Conservation (phyloP, 306 rosid genomes). For the Trichosanthes cucumerina region DNA sequence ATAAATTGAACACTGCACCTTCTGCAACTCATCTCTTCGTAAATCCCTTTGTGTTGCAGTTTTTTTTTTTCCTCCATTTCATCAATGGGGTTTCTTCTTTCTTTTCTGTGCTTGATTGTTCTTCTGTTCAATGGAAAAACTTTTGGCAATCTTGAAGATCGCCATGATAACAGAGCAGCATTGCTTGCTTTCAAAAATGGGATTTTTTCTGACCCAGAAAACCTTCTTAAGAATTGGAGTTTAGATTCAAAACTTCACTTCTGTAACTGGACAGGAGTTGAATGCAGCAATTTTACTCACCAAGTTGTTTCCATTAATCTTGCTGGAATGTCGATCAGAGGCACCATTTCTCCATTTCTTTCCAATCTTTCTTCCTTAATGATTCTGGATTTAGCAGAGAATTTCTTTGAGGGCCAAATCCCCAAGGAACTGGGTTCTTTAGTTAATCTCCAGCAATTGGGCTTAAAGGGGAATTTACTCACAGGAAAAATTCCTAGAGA, state of each 20-base stretch:
- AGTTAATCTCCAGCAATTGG: slow-evolving; percentile 34
- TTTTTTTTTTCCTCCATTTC: not conserved
- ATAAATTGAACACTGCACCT: not conserved
- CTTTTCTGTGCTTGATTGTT: slow-evolving; percentile 16
- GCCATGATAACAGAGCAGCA: slow-evolving; percentile 37
- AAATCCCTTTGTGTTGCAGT: slow-evolving; percentile 8
- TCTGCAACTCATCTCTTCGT: slow-evolving; percentile 1
- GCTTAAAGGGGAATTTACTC: slow-evolving; percentile 56
- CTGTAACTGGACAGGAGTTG: slow-evolving; percentile 65
- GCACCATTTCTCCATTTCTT: slow-evolving; percentile 59
- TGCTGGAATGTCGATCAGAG: slow-evolving; percentile 39
- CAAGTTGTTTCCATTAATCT: slow-evolving; percentile 70
- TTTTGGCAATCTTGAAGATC: not conserved
- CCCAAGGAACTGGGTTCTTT: slow-evolving; percentile 64
- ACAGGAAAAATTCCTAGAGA: slow-evolving; percentile 45
- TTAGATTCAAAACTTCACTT: slow-evolving; percentile 26
- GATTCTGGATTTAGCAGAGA: slow-evolving; percentile 64
- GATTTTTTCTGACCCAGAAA: slow-evolving; percentile 54
- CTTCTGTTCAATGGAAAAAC: slow-evolving; percentile 16
- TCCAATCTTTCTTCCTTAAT: slow-evolving; percentile 54
- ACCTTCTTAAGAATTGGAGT: slow-evolving; percentile 45
- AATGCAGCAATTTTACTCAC: slow-evolving; percentile 47
- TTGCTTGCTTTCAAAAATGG: slow-evolving; percentile 61
- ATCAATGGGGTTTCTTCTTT: slow-evolving; percentile 27
- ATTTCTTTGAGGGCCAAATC: slow-evolving; percentile 53